These are phyloP conservation scores for Syncephalastrum sp. DNA, from an alignment of 371 early-diverging fungal species.

Conservation along the genomic window DNA sequence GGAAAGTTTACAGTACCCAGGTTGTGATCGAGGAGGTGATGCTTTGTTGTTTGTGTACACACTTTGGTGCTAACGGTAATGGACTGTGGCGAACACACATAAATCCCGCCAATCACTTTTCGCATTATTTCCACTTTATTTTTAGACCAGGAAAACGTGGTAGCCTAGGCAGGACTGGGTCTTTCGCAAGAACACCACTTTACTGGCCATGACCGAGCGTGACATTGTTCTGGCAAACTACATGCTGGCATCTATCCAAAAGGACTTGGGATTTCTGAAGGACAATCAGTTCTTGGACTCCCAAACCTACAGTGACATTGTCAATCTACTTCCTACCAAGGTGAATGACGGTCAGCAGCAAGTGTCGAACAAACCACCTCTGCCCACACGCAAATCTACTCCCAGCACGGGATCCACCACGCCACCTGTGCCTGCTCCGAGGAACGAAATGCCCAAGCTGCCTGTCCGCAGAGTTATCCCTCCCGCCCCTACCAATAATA, in stretches of 20 bases:
- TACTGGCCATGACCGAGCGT: conserved; percentile 13
- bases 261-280: conserved; percentile 40
- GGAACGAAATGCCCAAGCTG: conserved; percentile 27
- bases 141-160: too few species aligned
- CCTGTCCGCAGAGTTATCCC: conserved; percentile 21
- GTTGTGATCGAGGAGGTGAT: too few species aligned
- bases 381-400: conserved; percentile 43
- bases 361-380: conserved; percentile 24
- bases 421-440: conserved; percentile 18
- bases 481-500: too few species aligned
- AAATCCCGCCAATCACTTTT: too few species aligned
- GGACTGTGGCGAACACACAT: too few species aligned
- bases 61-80: too few species aligned
- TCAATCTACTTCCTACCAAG: conserved; percentile 31
- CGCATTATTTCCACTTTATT: too few species aligned
- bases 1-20: too few species aligned
- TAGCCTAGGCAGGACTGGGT: too few species aligned
- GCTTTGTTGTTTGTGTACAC: too few species aligned
- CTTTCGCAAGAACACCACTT: neutral
- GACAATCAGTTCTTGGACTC: conserved; percentile 34
- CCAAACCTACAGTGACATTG: conserved; percentile 36
- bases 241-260: conserved; percentile 42
- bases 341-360: conserved; percentile 5
- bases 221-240: conserved; percentile 31
- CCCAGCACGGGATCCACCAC: neutral